Percentiles rank a stretch among this genome's conserved stretches.
These are phyloP conservation scores for Lasiodiplodia gonubiensis DNA, from an alignment of 2,329 filamentous ascomycete genomes.

Conservation along the genomic window DNA sequence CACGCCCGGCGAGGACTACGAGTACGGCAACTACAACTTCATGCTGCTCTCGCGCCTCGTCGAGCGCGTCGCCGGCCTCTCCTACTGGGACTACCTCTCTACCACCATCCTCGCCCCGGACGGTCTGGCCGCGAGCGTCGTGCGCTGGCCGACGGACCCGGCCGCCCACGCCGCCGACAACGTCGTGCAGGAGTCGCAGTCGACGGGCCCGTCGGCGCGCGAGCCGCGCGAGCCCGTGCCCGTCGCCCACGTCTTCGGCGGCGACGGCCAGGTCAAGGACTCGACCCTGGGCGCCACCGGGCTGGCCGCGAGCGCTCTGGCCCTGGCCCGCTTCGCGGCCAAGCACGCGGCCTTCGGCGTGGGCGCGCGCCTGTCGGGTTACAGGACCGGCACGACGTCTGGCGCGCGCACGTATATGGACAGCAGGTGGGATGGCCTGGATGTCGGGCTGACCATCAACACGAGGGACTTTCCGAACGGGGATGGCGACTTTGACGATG, in stretches of 20 bases:
- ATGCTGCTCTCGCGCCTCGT: slow-evolving; percentile 34
- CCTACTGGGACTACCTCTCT: slow-evolving; percentile 33
- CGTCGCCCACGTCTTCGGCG: slow-evolving; percentile 30
- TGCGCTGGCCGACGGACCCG: slow-evolving; percentile 30
- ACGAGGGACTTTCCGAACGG: slow-evolving; percentile 27
- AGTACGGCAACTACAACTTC: slow-evolving; percentile 35
- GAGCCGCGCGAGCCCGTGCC: slow-evolving; percentile 13
- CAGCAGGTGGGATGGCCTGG: slow-evolving; percentile 5
- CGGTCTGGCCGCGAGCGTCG: slow-evolving; percentile 28
- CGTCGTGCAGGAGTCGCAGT: slow-evolving; percentile 32
- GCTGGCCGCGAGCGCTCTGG: slow-evolving; percentile 33
- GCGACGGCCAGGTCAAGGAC: slow-evolving; percentile 34
- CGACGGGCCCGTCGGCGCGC: slow-evolving; percentile 21
- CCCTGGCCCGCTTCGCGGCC: slow-evolving; percentile 32
- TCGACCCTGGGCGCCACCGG: slow-evolving; percentile 32
- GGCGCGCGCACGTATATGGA: slow-evolving; percentile 24
- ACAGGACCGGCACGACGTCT: slow-evolving; percentile 24
- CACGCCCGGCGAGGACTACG: slow-evolving; percentile 30
- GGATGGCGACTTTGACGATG: background rate
- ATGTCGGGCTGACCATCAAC: slow-evolving; percentile 28
- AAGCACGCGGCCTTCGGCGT: slow-evolving; percentile 29
- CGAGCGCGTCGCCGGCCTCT: slow-evolving; percentile 31
- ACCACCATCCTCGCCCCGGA: slow-evolving; percentile 31
- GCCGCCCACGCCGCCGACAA: slow-evolving; percentile 28
- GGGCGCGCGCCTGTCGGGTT: slow-evolving; percentile 11